phyloP scores from a whole-genome alignment of 2,329 filamentous ascomycete genomes.

The Colletotrichum coccodes region DNA sequence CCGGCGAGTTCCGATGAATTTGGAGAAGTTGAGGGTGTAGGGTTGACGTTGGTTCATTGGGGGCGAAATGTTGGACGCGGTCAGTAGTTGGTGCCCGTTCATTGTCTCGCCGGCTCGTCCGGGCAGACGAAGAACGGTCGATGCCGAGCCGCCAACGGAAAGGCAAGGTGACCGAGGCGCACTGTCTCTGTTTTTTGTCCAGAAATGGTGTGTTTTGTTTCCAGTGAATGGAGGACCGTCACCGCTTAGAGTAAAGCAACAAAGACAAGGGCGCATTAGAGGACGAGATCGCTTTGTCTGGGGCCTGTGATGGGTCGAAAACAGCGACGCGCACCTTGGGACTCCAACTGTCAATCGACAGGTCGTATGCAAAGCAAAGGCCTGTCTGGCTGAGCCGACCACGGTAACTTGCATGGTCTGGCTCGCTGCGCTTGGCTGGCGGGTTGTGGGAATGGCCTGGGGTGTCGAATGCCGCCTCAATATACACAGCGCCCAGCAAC shows the following conservation, averaged over 20 bases:
- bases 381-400: background rate
- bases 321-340: constrained; percentile 21
- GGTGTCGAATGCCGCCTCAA: constrained; percentile 1
- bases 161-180: constrained; percentile 1
- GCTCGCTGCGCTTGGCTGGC: background rate
- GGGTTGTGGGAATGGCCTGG: background rate
- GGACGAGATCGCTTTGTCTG: background rate
- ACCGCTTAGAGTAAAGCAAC: background rate
- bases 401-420: background rate
- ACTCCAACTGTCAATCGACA: background rate
- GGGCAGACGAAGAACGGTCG: background rate
- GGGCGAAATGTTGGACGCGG: constrained; percentile 19
- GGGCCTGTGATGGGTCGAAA: constrained; percentile 27
- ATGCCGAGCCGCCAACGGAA: background rate
- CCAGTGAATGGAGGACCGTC: constrained; percentile 17
- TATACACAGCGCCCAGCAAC: background rate
- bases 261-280: constrained; percentile 7
- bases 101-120: constrained; percentile 18
- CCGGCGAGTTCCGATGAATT: background rate
- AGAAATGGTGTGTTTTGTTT: constrained; percentile 31
- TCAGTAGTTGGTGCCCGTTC: constrained; percentile 16
- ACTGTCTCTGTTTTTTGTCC: constrained; percentile 12
- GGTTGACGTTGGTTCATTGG: background rate
- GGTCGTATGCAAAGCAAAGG: background rate
- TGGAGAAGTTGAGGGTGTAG: background rate